phyloP scores from a whole-genome alignment of 2,329 filamentous ascomycete species.

The Xylaria sp. region DNA sequence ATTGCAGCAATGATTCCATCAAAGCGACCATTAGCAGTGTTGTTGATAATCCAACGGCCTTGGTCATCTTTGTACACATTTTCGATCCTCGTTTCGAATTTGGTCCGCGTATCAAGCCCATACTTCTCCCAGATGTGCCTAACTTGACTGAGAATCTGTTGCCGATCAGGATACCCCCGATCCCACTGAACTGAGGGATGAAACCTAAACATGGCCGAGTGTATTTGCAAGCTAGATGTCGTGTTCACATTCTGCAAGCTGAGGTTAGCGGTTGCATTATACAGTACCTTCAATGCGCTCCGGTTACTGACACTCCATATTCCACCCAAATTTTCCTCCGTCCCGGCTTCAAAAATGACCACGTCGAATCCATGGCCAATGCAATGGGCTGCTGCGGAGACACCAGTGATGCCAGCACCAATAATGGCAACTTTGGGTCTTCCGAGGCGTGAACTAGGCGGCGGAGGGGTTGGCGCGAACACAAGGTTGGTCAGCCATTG shows the following conservation, averaged over 20 bases:
- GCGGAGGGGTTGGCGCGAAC: constrained; percentile 73
- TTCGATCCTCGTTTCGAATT: constrained; percentile 72
- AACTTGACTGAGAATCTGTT: constrained; percentile 77
- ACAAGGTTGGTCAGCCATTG: constrained; percentile 69
- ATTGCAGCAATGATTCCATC: constrained; percentile 80
- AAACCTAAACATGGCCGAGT: constrained; percentile 87
- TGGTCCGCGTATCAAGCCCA: constrained; percentile 70
- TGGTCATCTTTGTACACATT: constrained; percentile 71
- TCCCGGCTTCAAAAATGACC: constrained; percentile 75
- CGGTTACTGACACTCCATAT: constrained; percentile 73
- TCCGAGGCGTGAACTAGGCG: constrained; percentile 59
- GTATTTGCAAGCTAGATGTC: constrained; percentile 81
- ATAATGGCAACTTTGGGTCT: constrained; percentile 72
- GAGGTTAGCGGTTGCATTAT: not conserved
- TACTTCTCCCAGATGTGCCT: constrained; percentile 76
- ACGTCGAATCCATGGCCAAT: constrained; percentile 87
- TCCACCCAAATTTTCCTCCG: constrained; percentile 70
- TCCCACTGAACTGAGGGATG: constrained; percentile 79
- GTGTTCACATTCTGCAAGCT: constrained; percentile 72
- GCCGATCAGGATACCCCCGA: constrained; percentile 75
- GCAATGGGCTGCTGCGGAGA: constrained; percentile 81
- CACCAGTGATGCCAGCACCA: constrained; percentile 73
- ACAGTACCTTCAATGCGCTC: not conserved
- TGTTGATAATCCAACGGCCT: constrained; percentile 79
- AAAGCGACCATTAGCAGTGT: constrained; percentile 71